Evolutionary conservation across 257 asterid genomes (phyloP).

Genomic region (Fraxinus excelsior): DNA sequence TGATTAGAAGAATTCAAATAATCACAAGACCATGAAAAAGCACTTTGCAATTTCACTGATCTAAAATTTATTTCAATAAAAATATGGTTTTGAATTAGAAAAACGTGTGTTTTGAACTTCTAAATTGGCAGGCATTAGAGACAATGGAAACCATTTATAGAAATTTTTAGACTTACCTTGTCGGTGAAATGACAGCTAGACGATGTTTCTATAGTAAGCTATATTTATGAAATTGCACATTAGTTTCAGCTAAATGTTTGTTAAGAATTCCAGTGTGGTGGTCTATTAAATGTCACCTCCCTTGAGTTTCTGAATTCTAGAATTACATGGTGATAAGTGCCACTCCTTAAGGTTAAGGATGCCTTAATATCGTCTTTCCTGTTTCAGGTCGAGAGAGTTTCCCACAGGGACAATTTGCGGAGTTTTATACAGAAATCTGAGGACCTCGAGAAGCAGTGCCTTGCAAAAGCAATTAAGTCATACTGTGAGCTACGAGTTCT

Average conservation of each 20-base stretch:
- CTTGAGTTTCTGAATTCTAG: not conserved
- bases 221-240: too few species aligned
- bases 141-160: too few species aligned
- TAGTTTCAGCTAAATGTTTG: not conserved
- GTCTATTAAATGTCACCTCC: not conserved
- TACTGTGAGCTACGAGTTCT: conserved; percentile 89
- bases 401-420: conserved; percentile 77
- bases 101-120: not conserved
- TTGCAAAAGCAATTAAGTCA: conserved; percentile 82
- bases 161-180: not conserved
- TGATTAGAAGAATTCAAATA: too few species aligned
- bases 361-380: not conserved
- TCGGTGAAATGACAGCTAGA: too few species aligned
- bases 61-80: not conserved
- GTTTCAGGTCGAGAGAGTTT: conserved; percentile 90
- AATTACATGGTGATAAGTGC: not conserved
- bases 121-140: not conserved
- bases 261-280: not conserved
- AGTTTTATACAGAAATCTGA: conserved; percentile 83
- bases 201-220: too few species aligned
- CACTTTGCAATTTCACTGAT: not conserved
- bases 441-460: conserved; percentile 90
- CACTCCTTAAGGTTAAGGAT: too few species aligned
- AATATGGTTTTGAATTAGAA: too few species aligned
- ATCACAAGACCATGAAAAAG: too few species aligned